Percentiles rank a stretch among this genome's conserved stretches.
These are phyloP conservation scores for Naegleria gruberi DNA, from an alignment of 208 protist species.

Conservation along the genomic window DNA sequence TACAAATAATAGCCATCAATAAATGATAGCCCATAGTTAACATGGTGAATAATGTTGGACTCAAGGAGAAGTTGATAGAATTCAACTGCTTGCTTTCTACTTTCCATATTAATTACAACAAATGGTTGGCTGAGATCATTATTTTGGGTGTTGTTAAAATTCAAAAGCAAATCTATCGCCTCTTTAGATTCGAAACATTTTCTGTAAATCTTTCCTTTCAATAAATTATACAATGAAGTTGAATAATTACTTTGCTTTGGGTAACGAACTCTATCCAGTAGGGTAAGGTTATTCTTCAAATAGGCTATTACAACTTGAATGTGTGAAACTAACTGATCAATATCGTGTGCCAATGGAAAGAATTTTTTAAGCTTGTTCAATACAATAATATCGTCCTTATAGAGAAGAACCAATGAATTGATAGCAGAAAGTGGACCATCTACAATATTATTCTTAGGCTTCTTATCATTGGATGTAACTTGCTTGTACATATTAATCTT, in stretches of 20 bases:
- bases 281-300: neutral
- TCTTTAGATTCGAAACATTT: neutral
- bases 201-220: neutral
- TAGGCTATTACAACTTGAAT: neutral
- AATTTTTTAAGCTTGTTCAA: neutral
- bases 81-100: neutral
- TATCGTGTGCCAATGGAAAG: neutral
- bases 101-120: neutral
- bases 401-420: neutral
- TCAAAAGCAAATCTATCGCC: neutral
- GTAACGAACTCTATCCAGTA: constrained; percentile 5
- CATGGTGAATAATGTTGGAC: neutral
- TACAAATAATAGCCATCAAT: constrained; percentile 12
- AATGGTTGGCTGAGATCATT: neutral
- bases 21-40: neutral
- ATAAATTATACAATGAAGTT: neutral
- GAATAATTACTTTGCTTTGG: constrained; percentile 8
- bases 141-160: neutral
- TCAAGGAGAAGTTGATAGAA: neutral
- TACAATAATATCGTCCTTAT: neutral
- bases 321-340: neutral
- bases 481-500: neutral
- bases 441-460: neutral
- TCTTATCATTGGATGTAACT: neutral
- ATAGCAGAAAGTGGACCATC: neutral